Conservation (phyloP, 2,329 filamentous ascomycete genomes). For the Chaetomiaceae sp. region DNA sequence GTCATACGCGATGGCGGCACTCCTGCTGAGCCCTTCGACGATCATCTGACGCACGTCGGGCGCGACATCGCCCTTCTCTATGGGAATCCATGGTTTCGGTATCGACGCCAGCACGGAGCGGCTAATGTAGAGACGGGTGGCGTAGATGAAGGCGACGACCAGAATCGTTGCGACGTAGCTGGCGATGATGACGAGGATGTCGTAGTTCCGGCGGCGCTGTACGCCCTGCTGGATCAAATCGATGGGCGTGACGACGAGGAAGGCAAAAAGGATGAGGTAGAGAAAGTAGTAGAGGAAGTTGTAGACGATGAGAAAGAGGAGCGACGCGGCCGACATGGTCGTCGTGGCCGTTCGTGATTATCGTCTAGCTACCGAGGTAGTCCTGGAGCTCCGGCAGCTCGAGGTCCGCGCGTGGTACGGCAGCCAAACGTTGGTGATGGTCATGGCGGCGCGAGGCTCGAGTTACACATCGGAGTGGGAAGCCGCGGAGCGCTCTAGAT, state of each 20-base stretch:
- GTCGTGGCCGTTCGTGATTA: constrained; percentile 14
- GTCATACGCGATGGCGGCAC: constrained; percentile 76
- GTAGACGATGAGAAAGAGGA: constrained; percentile 77
- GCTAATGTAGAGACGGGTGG: constrained; percentile 80
- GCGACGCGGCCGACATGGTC: constrained; percentile 41
- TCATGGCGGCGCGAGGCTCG: constrained; percentile 14
- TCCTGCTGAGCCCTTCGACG: constrained; percentile 65
- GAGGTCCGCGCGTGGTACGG: constrained; percentile 9
- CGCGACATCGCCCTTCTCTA: constrained; percentile 78
- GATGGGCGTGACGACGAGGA: constrained; percentile 75
- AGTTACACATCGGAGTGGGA: neutral
- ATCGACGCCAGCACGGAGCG: constrained; percentile 74
- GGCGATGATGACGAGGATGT: constrained; percentile 76
- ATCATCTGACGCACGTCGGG: constrained; percentile 74
- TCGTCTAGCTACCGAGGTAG: neutral
- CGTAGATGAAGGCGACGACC: constrained; percentile 71
- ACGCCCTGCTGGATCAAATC: constrained; percentile 78
- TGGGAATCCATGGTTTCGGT: constrained; percentile 79
- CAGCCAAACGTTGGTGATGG: neutral
- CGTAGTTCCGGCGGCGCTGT: constrained; percentile 61
- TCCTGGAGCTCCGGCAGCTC: constrained; percentile 1
- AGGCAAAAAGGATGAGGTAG: constrained; percentile 64
- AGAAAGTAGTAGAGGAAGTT: constrained; percentile 72
- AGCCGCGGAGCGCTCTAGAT: neutral
- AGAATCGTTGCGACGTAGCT: constrained; percentile 69